A percentile compares a stretch with the other conserved stretches of the same genome.
Evolutionary conservation across 176 grass and related monocot species (phyloP).

Genomic region (Avena insularis): DNA sequence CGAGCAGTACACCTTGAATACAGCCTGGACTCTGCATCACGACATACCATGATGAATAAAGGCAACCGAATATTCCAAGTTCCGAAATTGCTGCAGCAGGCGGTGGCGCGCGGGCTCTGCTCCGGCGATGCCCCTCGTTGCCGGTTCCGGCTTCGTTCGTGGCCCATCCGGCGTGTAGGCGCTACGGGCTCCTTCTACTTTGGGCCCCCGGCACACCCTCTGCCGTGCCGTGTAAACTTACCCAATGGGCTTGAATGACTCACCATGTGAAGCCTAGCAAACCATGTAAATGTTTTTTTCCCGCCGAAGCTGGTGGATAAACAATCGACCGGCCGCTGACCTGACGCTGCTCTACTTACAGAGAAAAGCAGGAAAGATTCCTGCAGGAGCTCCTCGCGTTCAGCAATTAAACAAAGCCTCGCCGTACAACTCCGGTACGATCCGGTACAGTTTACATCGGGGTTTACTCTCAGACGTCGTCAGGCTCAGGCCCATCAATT

Average conservation of each 20-base stretch:
- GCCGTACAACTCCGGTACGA: not conserved
- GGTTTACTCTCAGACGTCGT: not conserved
- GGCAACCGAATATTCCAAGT: too few species aligned
- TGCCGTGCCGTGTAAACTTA: not conserved
- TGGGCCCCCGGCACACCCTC: not conserved
- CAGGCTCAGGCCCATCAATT: not conserved
- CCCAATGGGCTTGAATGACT: not conserved
- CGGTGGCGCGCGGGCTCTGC: too few species aligned
- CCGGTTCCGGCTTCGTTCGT: too few species aligned
- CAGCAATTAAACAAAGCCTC: not conserved
- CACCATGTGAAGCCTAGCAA: not conserved
- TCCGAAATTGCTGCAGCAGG: too few species aligned
- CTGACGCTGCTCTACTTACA: not conserved
- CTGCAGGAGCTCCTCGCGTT: not conserved
- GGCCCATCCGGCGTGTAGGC: too few species aligned
- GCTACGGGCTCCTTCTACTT: not conserved
- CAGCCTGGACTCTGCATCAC: too few species aligned
- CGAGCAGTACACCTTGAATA: too few species aligned
- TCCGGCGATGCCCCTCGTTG: too few species aligned
- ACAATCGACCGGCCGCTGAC: not conserved
- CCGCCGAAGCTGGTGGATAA: too few species aligned
- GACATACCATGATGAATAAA: too few species aligned
- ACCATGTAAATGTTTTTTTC: too few species aligned
- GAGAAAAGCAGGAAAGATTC: not conserved
- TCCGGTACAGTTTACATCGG: not conserved